Evolutionary conservation across 1,284 basidiomycete genomes (phyloP), one percentile per base, ranked within the genome.

Genomic region (Meripilus lineatus): DNA sequence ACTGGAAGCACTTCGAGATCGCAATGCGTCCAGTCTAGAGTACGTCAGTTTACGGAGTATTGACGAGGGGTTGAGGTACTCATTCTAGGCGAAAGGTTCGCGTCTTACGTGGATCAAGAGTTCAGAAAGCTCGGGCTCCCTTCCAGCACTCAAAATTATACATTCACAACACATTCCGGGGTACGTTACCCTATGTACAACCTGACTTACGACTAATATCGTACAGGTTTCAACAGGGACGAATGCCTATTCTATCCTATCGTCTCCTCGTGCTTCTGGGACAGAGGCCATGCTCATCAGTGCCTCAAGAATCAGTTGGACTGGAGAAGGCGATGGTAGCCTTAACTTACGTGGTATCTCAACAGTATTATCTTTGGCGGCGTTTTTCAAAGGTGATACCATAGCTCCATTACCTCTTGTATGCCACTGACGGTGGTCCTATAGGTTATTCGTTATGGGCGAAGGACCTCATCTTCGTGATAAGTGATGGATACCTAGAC

Each of bases 381-480:
- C 74, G 36, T 97, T 88, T 61, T 67, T 97, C 32, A 85, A 86
- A 68, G 77, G 93, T 93, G 75, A 59, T 6, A 30, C 13, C 10
- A 39, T 40, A 38, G 38, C 30, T 7, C 15, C 25, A 34, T 40
- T 24, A 30, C 32, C 35, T n/a, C 40, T 36, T 5, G n/a, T 28
- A 34, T 28, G 15, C 49, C 15, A 33, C 26, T 39, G 38, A 32
- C n/a, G 36, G 40, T n/a, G n/a, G 24, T 38, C 37, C 5, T 24
- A 13, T 52, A 95, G 93, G 76, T 22, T 89, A 92, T 55, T 91
- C 91, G 25, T 72, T 92, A 43, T 97, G 93, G 93, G 89, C 92
- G 0, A 94, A 93, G 61, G 95, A 99, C 56, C 74, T 99, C 45
- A 70, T 98, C 21, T 88, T 99, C 51, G 81, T 99, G 22, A 69